Evolutionary conservation across 805 yeast genomes (phyloP), one percentile per base, ranked within the genome.

Genomic region (Candida michaelii): DNA sequence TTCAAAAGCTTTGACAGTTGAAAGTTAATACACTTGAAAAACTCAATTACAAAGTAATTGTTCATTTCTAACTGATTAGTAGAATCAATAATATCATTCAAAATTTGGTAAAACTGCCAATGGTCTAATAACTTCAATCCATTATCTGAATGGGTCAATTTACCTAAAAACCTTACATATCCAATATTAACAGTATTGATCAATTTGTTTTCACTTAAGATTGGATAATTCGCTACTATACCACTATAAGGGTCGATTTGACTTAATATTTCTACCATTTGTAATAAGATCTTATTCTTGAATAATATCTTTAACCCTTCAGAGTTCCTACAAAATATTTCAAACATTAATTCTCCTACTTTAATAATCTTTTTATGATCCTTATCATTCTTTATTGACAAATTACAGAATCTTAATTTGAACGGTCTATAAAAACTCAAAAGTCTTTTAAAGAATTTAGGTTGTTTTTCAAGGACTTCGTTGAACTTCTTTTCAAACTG

Each of bases 391-490:
- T 19, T 69, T 71, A 52, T 44, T 5, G 60, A 48, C 8, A 65
- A 48, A 18, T 61, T 62, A 36, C 70, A 63, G 60, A 89, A 91
- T 42, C 97, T 69, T 53, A 83, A 80, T 62, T 95, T 90, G 66
- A 90, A 85, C 0, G 99, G 99, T 41, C 98, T 72, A 58, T 82
- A 91, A 58, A 91, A 93, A 1, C 96, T 86, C 52, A 90, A 60
- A 18, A 93, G 59, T 43, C 97, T 67, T 56, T 91, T 90, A 58
- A 90, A 73, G 54, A 93, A 88, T 54, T 90, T 91, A 0, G 97
- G 89, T 2, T 84, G 82, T 52, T 76, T 80, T 34, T 70, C 74
- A 27, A 81, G 72, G 1, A 85, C 69, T 43, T 91, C 98, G 24
- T 89, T 95, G 32, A 93, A 71, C 37, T 88, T 69, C 49, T 71